Evolutionary conservation across 148 eudicot genomes (phyloP).

Genomic region (Silene conica): DNA sequence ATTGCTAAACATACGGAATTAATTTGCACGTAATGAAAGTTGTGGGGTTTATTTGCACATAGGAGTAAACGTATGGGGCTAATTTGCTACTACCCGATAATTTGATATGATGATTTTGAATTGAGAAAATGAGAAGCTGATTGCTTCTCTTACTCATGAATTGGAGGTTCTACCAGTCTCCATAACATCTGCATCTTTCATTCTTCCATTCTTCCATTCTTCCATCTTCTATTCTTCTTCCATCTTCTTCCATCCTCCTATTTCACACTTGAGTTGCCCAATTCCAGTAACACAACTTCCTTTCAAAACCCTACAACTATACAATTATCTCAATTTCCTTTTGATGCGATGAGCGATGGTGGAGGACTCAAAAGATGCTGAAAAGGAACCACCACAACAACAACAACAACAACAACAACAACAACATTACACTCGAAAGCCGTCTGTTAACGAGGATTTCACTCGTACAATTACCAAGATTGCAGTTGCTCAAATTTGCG

Average conservation of each 20-base stretch:
- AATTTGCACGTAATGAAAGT: no score
- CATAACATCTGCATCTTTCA: no score
- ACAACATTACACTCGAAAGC: slow-evolving; percentile 15
- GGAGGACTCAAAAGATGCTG: slow-evolving; percentile 12
- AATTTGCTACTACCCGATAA: no score
- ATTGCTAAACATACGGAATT: no score
- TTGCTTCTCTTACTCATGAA: no score
- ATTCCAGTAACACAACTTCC: neutral
- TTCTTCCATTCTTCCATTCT: no score
- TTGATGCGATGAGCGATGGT: slow-evolving; percentile 24
- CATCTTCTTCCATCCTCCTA: slow-evolving; percentile 11
- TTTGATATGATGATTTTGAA: no score
- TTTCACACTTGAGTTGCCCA: slow-evolving; percentile 12
- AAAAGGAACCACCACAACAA: neutral
- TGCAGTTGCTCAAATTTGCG: slow-evolving; percentile 71
- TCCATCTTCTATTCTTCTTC: slow-evolving; percentile 4
- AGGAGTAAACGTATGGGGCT: no score
- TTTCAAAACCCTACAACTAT: slow-evolving; percentile 11
- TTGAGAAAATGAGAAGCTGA: no score
- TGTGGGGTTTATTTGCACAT: no score
- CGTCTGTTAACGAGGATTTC: slow-evolving; percentile 41
- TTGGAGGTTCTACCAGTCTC: no score
- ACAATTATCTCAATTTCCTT: neutral
- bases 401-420: neutral
- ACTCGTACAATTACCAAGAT: slow-evolving; percentile 47